Conservation (phyloP, 73 alveolate species). For the Symbiodinium natans region DNA sequence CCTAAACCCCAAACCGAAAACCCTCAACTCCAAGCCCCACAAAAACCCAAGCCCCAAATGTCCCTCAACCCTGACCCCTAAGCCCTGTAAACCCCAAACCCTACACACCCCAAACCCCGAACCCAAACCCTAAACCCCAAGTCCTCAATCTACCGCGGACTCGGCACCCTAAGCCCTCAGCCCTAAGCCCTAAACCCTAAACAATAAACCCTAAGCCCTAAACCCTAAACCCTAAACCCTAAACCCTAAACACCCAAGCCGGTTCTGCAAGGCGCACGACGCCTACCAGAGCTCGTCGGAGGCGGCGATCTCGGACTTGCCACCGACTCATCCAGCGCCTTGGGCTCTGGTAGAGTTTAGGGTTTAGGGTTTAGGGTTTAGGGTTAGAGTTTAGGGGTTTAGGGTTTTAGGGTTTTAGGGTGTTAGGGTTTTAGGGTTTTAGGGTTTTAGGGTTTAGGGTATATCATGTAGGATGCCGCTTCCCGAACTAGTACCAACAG, state of each 20-base stretch:
- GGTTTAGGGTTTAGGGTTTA: neutral
- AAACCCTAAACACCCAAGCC: neutral
- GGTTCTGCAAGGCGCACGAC: slow-evolving; percentile 52
- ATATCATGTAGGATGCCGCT: too few relatives aligned
- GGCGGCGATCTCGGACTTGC: slow-evolving; percentile 80
- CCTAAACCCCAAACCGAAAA: too few relatives aligned
- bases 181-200: neutral
- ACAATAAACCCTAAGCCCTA: neutral
- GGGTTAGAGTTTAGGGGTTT: neutral
- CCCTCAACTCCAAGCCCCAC: too few relatives aligned
- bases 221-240: neutral
- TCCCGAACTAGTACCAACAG: too few relatives aligned
- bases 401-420: neutral
- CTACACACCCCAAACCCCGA: too few relatives aligned
- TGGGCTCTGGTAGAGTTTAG: neutral
- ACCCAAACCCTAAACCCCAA: too few relatives aligned
- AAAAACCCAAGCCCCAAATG: too few relatives aligned
- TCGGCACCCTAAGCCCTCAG: neutral
- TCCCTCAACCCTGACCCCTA: too few relatives aligned
- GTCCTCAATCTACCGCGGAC: too few relatives aligned
- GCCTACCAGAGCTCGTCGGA: slow-evolving; percentile 85
- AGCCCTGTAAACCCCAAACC: too few relatives aligned
- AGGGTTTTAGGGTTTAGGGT: neutral
- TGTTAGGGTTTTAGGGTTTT: neutral
- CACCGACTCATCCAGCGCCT: slow-evolving; percentile 90